A percentile compares a stretch with the other conserved stretches of the same genome.
phyloP scores from a whole-genome alignment of 1,284 basidiomycete species.

The Rhodofomes roseus region DNA sequence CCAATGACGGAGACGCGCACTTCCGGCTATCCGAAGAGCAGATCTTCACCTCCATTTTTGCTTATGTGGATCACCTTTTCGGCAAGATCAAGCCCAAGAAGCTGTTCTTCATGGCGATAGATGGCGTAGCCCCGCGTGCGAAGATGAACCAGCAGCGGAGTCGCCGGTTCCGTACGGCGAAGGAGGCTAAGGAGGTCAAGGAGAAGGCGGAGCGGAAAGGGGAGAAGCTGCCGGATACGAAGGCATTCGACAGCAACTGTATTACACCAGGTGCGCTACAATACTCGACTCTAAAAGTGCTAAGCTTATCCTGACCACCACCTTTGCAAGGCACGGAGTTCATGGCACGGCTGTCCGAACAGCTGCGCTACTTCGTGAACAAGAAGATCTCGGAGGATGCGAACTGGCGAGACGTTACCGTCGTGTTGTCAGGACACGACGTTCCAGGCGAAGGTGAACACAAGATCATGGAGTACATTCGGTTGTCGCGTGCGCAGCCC shows the following conservation, averaged over 20 bases:
- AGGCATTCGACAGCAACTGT: slow-evolving; percentile 98
- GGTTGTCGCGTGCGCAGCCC: slow-evolving; percentile 89
- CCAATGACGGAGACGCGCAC: slow-evolving; percentile 92
- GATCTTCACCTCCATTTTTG: slow-evolving; percentile 95
- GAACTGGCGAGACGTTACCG: slow-evolving; percentile 89
- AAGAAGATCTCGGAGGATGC: slow-evolving; percentile 97
- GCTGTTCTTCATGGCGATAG: slow-evolving; percentile 96
- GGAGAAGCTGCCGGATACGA: slow-evolving; percentile 88
- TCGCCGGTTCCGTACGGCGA: slow-evolving; percentile 91
- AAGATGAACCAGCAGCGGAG: slow-evolving; percentile 99
- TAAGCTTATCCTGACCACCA: not conserved
- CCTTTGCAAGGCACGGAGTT: slow-evolving; percentile 77
- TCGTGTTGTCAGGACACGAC: slow-evolving; percentile 97
- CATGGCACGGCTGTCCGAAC: slow-evolving; percentile 88
- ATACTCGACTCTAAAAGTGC: slow-evolving; percentile 5
- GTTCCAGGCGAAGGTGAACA: slow-evolving; percentile 99
- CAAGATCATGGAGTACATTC: slow-evolving; percentile 99
- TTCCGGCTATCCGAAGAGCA: slow-evolving; percentile 95
- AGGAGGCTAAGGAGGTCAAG: slow-evolving; percentile 84
- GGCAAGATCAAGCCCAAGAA: slow-evolving; percentile 97
- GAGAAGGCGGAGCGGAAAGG: slow-evolving; percentile 88
- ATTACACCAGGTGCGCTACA: slow-evolving; percentile 88
- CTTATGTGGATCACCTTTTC: slow-evolving; percentile 97
- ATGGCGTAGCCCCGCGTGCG: slow-evolving; percentile 96
- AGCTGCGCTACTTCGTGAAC: slow-evolving; percentile 94